A percentile compares a stretch with the other conserved stretches of the same genome.
Conservation (phyloP, 163 green algal species). For the Prototheca wickerhamii region DNA sequence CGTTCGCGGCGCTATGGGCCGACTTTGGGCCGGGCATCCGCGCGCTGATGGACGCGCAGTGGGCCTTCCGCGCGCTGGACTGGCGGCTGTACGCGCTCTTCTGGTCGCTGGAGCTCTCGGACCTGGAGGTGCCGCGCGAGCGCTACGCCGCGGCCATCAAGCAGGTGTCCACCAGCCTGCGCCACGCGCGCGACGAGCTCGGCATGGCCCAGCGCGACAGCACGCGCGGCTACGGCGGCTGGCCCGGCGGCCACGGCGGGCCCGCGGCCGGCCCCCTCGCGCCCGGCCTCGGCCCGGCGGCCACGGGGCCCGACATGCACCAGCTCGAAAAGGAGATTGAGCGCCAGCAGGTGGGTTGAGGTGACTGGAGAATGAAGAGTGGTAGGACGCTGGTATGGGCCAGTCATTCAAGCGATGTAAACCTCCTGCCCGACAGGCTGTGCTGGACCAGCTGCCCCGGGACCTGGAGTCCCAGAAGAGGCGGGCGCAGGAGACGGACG, state of each 20-base stretch:
- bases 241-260: not conserved
- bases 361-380: not conserved
- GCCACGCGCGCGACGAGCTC: slow-evolving; percentile 18
- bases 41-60: not conserved
- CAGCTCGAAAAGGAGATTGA: slow-evolving; percentile 24
- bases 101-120: slow-evolving; percentile 54
- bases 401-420: not conserved
- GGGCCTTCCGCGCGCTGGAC: slow-evolving; percentile 13
- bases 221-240: not conserved
- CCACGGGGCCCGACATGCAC: slow-evolving; percentile 10
- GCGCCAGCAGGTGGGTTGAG: slow-evolving; percentile 7
- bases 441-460: slow-evolving; percentile 36
- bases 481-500: slow-evolving; percentile 35
- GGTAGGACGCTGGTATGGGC: not conserved
- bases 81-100: slow-evolving; percentile 61
- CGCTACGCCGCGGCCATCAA: slow-evolving; percentile 19
- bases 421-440: slow-evolving; percentile 21
- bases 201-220: slow-evolving; percentile 10
- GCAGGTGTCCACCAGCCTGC: slow-evolving; percentile 17
- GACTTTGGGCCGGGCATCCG: not conserved
- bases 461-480: slow-evolving; percentile 44
- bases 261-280: not conserved
- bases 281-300: not conserved
- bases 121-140: slow-evolving; percentile 50
- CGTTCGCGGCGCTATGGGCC: not conserved